Evolutionary conservation across 306 rosid genomes (phyloP), one percentile per base, ranked within the genome.

Genomic region (Herpetospermum pedunculosum): DNA sequence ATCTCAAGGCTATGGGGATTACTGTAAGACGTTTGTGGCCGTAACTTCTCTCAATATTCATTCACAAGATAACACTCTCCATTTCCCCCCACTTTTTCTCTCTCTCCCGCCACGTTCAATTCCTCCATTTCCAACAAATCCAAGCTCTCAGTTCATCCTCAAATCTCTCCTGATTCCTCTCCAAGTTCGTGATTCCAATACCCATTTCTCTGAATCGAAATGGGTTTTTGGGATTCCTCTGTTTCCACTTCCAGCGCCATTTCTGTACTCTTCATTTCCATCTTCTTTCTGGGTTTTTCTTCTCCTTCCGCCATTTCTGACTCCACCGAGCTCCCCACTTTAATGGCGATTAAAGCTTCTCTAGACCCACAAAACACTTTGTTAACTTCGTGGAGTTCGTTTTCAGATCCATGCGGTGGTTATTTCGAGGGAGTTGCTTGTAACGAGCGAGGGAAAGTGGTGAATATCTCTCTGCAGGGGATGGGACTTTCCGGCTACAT

Each of bases 381-480:
- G 11, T 82, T 94, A 68, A 70, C 80, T 16, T 89, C 99, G 11
- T 94, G 99, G 99, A 86, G 67, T 72, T 54, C 79, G 44, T 84
- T 82, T 32, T 90, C 88, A 35, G 90, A 88, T 0, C 99, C 96
- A 4, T 94, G 99, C 52, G 69, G 92, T 55, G 98, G 92, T 14
- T 85, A 70, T 5, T 94, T 91, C 35, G 83, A 77, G 65, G 99
- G 99, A 0, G 78, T 94, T 63, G 91, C 83, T 4, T 94, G 99
- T 80, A 91, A 94, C 62, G 91, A 89, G 48, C 84, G 84, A 59
- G 59, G 79, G 4, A 91, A 93, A 86, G 97, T 91, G 53, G 92
- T 82, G 7, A 94, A 89, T 78, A 84, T 94, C 13, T 89, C 99
- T 3, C 82, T 94, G 81, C 97, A 91, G 76, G 99, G 95, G 41